Conservation (phyloP, 2,329 filamentous ascomycete genomes). For the Fusarium chlamydosporum region DNA sequence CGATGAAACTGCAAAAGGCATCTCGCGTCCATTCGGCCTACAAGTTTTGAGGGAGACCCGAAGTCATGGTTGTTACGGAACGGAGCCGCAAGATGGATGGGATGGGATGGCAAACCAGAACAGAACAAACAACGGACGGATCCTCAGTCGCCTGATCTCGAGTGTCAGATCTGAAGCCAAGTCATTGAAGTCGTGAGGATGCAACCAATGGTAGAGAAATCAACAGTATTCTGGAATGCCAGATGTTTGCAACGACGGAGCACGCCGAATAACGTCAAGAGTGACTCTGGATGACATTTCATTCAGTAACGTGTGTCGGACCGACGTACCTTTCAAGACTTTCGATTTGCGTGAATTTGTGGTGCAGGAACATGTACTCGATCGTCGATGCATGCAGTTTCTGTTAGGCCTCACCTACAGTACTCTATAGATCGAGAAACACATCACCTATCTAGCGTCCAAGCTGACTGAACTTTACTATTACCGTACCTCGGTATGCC, state of each 20-base stretch:
- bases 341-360: slow-evolving; percentile 1
- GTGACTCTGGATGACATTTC: background rate
- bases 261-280: slow-evolving; percentile 20
- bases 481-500: background rate
- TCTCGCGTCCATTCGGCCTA: background rate
- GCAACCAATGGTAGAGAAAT: background rate
- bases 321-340: slow-evolving; percentile 22
- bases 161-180: background rate
- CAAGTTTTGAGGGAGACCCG: slow-evolving; percentile 19
- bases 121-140: slow-evolving; percentile 1
- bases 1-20: background rate
- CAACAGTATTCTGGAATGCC: background rate
- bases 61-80: slow-evolving; percentile 28
- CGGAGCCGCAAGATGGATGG: slow-evolving; percentile 14
- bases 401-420: slow-evolving; percentile 18
- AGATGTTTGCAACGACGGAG: slow-evolving; percentile 10
- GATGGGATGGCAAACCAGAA: too few species aligned
- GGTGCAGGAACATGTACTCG: slow-evolving; percentile 12
- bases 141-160: slow-evolving; percentile 8
- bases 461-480: too few species aligned
- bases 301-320: slow-evolving; percentile 31
- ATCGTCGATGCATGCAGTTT: slow-evolving; percentile 16
- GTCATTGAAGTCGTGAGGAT: slow-evolving; percentile 12
- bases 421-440: too few species aligned
- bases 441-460: too few species aligned